These are phyloP conservation scores for Chimonanthus praecox DNA, from an alignment of 164 flowering plant genomes.

Conservation along the genomic window DNA sequence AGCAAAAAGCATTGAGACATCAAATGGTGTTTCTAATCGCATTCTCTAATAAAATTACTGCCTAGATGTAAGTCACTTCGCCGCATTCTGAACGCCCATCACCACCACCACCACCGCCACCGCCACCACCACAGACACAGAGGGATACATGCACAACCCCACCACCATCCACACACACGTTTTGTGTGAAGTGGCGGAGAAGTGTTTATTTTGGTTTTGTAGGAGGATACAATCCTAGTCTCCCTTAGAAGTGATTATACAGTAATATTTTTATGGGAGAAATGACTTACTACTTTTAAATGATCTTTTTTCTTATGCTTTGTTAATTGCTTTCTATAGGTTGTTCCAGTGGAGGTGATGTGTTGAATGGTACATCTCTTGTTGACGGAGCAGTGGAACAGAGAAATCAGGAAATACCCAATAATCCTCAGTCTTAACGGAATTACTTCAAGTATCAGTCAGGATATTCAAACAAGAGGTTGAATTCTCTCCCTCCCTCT, in stretches of 20 bases:
- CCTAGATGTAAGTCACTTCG: too few species aligned
- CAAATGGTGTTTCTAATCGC: too few species aligned
- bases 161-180: too few species aligned
- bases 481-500: neutral
- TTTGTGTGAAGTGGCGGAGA: neutral
- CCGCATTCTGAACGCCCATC: too few species aligned
- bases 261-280: neutral
- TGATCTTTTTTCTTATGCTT: neutral
- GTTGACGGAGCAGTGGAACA: neutral
- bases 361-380: neutral
- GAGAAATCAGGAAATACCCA: neutral
- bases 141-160: too few species aligned
- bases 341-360: conserved; percentile 9
- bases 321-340: conserved; percentile 5
- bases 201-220: neutral
- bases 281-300: neutral
- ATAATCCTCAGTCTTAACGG: neutral
- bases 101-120: too few species aligned
- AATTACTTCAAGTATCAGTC: neutral
- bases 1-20: too few species aligned
- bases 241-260: neutral
- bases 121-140: too few species aligned
- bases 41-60: too few species aligned
- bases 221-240: neutral
- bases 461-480: neutral